These are phyloP conservation scores for Russula virescens DNA, from an alignment of 768 basidiomycete genomes.

Conservation along the genomic window DNA sequence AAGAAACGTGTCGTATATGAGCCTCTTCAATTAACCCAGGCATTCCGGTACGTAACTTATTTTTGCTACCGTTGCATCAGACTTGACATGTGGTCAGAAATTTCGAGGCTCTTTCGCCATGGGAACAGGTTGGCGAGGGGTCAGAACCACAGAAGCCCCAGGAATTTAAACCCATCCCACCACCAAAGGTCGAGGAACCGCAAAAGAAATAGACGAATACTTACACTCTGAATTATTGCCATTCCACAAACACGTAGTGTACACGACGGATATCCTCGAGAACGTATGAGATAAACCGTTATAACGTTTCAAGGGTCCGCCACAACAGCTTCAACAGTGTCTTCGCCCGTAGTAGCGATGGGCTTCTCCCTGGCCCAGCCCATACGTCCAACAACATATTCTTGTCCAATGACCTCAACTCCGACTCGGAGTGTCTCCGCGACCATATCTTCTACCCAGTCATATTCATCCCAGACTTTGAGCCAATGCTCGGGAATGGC, in stretches of 20 bases:
- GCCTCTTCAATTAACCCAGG: conserved; percentile 94
- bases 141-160: conserved; percentile 53
- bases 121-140: conserved; percentile 88
- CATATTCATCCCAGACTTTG: conserved; percentile 82
- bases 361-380: conserved; percentile 50
- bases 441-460: conserved; percentile 94
- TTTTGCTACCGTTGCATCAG: not conserved
- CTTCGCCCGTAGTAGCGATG: conserved; percentile 20
- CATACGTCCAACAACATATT: conserved; percentile 84
- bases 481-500: conserved; percentile 82
- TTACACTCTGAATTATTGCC: conserved; percentile 9
- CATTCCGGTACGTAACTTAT: conserved; percentile 74
- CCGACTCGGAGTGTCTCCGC: conserved; percentile 81
- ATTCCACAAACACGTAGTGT: conserved; percentile 1
- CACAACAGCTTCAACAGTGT: not conserved
- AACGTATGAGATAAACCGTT: not conserved
- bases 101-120: conserved; percentile 88
- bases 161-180: conserved; percentile 69
- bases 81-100: conserved; percentile 48
- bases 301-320: conserved; percentile 11
- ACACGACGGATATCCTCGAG: conserved; percentile 1
- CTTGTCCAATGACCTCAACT: conserved; percentile 88
- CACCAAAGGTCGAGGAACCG: conserved; percentile 66
- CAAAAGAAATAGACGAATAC: conserved; percentile 60
- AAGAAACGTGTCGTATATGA: conserved; percentile 96